Evolutionary conservation across 2,329 filamentous ascomycete genomes (phyloP), one percentile per base, ranked within the genome.

Genomic region (Calonectria honghensis): DNA sequence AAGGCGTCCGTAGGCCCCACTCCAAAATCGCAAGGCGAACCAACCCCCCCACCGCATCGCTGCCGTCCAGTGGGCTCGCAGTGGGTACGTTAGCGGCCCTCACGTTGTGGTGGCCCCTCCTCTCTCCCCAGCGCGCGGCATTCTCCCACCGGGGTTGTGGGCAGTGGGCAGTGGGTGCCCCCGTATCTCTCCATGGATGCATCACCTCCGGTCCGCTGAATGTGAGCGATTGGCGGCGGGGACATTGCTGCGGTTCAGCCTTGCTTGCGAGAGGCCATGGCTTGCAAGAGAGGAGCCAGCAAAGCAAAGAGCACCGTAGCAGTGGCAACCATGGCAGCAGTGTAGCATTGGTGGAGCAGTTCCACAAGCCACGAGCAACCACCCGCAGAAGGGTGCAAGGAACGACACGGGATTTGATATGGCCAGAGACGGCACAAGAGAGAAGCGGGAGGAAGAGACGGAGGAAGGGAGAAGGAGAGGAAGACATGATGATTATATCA

Each of bases 21-120:
- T 57, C 35, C 59, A 73, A 68, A 70, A 78, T 59, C 67, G 64
- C 76, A 81, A 73, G 79, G 79, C 79, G 78, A 79, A 81, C 77
- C 54, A 74, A 69, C 68, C 73, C 74, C 76, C 70, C 78, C 77
- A 76, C 75, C 70, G 51, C 68, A 77, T 79, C 77, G 76, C 66
- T 70, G 74, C 76, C 71, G 72, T 65, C 70, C 70, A 52, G 77
- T 66, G 68, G 73, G 75, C 59, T 77, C 72, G 64, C 63, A 41
- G 54, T 66, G 72, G 68, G 35, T 59, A 73, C 31, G 35, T 68
- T 41, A 68, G 57, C 61, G 68, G 73, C 68, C 59, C 54, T 37
- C 39, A 54, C 41, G 72, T 68, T 78, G 74, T 72, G 73, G 69
- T 66, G 31, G 35, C 37, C 67, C 73, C 37, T 6, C 37, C 14